phyloP scores from a whole-genome alignment of 2,329 filamentous ascomycete genomes.

The Ceratocystiopsis sp. region DNA sequence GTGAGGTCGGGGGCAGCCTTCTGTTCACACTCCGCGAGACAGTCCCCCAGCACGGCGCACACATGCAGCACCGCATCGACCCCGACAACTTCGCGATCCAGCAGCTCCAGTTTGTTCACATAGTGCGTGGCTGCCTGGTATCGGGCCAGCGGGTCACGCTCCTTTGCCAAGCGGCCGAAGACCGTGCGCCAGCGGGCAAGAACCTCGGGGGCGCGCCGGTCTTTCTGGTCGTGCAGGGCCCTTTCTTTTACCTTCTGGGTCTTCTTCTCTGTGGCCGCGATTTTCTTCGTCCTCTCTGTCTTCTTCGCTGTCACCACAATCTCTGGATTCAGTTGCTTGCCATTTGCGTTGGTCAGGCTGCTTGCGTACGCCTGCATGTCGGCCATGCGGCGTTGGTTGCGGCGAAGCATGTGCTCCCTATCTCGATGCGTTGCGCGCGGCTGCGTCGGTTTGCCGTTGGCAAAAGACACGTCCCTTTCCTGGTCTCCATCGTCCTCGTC shows the following conservation, averaged over 20 bases:
- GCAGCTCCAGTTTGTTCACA: constrained; percentile 22
- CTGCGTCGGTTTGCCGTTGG: neutral
- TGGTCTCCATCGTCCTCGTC: too few species aligned
- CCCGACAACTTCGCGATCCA: constrained; percentile 14
- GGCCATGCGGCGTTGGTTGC: constrained; percentile 47
- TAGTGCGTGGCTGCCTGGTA: constrained; percentile 33
- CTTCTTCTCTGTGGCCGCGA: neutral
- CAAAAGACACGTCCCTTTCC: neutral
- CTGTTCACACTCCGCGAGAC: constrained; percentile 1
- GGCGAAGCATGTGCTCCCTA: too few species aligned
- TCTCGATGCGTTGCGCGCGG: too few species aligned
- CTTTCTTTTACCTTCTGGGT: constrained; percentile 7
- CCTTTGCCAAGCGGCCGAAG: constrained; percentile 28
- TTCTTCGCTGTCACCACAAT: constrained; percentile 31
- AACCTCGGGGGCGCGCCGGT: neutral
- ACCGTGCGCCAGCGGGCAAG: constrained; percentile 10
- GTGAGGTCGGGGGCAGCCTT: neutral
- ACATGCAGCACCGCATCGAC: constrained; percentile 20
- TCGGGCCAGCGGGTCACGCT: constrained; percentile 22
- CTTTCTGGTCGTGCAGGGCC: constrained; percentile 3
- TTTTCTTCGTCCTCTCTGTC: neutral
- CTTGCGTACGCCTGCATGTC: constrained; percentile 53
- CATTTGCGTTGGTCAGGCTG: constrained; percentile 47
- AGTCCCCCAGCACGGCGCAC: constrained; percentile 16
- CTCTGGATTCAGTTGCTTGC: constrained; percentile 47